Base-by-base conservation (phyloP, 2,329 filamentous ascomycete species). In the Exophiala phaeomuriformis region DNA sequence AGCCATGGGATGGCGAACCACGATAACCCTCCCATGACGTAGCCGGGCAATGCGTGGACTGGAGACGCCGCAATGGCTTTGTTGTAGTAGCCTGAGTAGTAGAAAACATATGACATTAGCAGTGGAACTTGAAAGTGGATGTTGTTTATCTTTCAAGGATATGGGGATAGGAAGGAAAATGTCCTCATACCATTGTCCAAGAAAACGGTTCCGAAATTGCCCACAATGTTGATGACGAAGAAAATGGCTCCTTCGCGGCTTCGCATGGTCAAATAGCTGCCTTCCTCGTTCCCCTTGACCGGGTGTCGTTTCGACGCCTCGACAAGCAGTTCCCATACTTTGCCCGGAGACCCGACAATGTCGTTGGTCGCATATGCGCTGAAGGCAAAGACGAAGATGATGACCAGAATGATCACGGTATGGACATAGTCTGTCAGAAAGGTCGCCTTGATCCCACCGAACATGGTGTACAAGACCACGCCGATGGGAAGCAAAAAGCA, bases 1-100 rank as follows among this genome's bases (percentile, higher is more conserved):
- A 95, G 77, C 86, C 88, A 95, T 0, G 90, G 90, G 49, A 96
- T 94, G 0, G 90, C 90, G 63, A 95, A 95, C 90, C 90, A 95
- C 47, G 81, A 84, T 1, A 95, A 77, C 27, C 90, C 90, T 3
- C 90, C 90, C 57, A 91, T 79, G 51, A 95, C 84, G 65, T 95
- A 95, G 12, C 90, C 90, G 0, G 90, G 90, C 2, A 96, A 80
- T 0, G 90, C 90, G 56, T 91, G 83, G 0, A 91, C 85, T 0
- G 89, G 89, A 27, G 83, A 85, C 0, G 90, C 89, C 4, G 90
- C 88, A 64, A 95, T 95, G 10, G 89, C 90, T 70, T 95, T 95
- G 77, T 95, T 93, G 72, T 90, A 95, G 73, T 94, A 95, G 10
- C 86, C 39, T 41, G 28, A 2, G 19, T 19, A 19, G 8, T 37